phyloP scores from a whole-genome alignment of 2,329 filamentous ascomycete species.

The Daldinia eschscholtzii region DNA sequence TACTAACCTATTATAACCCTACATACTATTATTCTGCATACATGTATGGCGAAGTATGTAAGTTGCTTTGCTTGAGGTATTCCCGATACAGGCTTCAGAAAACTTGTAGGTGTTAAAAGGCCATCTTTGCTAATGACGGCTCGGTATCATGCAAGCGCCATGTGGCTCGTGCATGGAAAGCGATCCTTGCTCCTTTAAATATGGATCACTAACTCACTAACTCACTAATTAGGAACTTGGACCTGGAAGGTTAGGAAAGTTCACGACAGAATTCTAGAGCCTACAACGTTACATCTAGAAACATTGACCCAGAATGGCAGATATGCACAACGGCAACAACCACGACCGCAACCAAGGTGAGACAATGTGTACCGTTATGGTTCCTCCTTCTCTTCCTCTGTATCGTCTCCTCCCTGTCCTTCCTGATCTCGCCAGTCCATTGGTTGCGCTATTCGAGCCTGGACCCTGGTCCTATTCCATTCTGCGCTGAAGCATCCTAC shows the following conservation, averaged over 20 bases:
- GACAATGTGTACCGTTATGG: constrained; percentile 37
- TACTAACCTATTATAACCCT: background rate
- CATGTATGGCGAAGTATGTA: background rate
- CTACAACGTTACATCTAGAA: constrained; percentile 44
- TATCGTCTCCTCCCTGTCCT: constrained; percentile 23
- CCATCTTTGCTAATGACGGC: constrained; percentile 17
- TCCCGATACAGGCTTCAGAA: background rate
- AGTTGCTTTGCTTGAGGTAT: background rate
- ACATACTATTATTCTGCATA: background rate
- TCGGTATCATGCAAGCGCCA: constrained; percentile 40
- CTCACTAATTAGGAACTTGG: constrained; percentile 25
- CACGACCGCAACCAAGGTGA: constrained; percentile 37
- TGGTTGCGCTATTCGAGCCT: constrained; percentile 24
- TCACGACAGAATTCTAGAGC: constrained; percentile 44
- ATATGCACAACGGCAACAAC: constrained; percentile 6
- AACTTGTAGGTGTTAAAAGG: background rate
- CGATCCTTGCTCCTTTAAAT: constrained; percentile 47
- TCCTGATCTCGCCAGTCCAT: constrained; percentile 24
- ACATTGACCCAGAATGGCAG: constrained; percentile 31
- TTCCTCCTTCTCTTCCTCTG: constrained; percentile 25
- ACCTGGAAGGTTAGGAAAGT: constrained; percentile 49
- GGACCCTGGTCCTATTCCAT: constrained; percentile 15
- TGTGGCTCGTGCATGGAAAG: constrained; percentile 47
- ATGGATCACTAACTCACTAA: constrained; percentile 26
- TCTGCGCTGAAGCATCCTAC: constrained; percentile 21